These are phyloP conservation scores for Fusarium pininemorale DNA, from an alignment of 2,329 filamentous ascomycete genomes.

Conservation along the genomic window DNA sequence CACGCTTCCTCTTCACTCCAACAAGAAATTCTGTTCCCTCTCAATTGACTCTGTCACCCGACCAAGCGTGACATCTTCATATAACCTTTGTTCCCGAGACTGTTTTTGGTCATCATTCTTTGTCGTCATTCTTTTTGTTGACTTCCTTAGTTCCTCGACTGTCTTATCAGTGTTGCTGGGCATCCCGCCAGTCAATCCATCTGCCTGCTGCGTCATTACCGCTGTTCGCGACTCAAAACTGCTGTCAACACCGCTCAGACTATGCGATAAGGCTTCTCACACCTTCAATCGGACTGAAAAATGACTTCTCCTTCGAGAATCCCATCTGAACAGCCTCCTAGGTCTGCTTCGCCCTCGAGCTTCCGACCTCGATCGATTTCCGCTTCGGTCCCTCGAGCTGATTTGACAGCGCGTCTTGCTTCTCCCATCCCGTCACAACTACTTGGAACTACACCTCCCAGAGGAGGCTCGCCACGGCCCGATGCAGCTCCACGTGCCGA, in stretches of 20 bases:
- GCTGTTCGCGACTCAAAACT: conserved; percentile 14
- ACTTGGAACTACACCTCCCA: conserved; percentile 50
- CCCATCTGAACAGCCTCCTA: conserved; percentile 49
- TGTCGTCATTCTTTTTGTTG: conserved; percentile 30
- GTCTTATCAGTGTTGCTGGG: conserved; percentile 13
- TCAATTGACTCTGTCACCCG: conserved; percentile 38
- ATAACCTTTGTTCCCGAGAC: conserved; percentile 22
- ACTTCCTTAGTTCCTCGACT: conserved; percentile 2
- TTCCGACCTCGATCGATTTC: conserved; percentile 57
- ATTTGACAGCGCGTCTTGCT: conserved; percentile 69
- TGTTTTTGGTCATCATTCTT: conserved; percentile 16
- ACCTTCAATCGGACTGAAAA: conserved; percentile 24
- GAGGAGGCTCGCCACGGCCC: conserved; percentile 46
- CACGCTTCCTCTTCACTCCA: conserved; percentile 19
- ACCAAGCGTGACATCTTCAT: conserved; percentile 12
- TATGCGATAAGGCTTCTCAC: conserved; percentile 41
- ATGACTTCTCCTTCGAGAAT: conserved; percentile 54
- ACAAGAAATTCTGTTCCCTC: conserved; percentile 9
- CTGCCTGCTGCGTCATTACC: conserved; percentile 22
- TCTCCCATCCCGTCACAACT: conserved; percentile 60
- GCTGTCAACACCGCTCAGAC: conserved; percentile 16
- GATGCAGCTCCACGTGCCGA: conserved; percentile 31
- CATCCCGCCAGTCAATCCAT: neutral
- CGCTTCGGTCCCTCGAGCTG: conserved; percentile 65
- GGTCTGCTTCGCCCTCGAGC: conserved; percentile 59